Evolutionary conservation across 2,329 filamentous ascomycete species (phyloP), one percentile per base, ranked within the genome.

Genomic region (Paraconiothyrium sp.): DNA sequence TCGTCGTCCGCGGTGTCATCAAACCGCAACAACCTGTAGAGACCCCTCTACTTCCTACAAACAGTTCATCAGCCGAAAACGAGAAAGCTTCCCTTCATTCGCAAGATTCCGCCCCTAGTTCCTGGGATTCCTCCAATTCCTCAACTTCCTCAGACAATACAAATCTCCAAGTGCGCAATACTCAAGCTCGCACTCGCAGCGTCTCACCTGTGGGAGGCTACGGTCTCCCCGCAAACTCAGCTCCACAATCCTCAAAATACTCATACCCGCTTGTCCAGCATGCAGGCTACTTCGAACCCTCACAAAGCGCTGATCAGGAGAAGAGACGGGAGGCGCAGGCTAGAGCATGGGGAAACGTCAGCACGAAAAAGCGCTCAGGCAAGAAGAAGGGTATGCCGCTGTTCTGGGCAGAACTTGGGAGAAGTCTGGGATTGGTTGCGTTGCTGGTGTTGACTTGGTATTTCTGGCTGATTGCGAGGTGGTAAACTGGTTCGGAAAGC

Each of bases 401-500:
- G 4, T 84, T 91, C 6, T 74, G 81, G 35, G 81, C 83, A 30
- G 90, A 94, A 75, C 78, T 93, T 41, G 84, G 83, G 78, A 84
- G 82, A 9, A 89, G 86, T 48, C 70, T 89, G 20, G 88, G 86
- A 80, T 82, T 86, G 51, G 88, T 93, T 3, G 83, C 83, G 6
- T 87, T 86, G 83, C 85, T 91, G 76, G 88, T 87, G 22, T 76
- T 89, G 48, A 66, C 81, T 14, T 88, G 89, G 75, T 95, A 91
- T 83, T 82, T 83, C 34, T 92, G 88, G 79, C 79, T 94, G 68
- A 83, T 89, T 59, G 88, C 85, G 79, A 84, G 84, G 71, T 89
- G 89, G 65, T 92, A 65, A 41, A 22, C 16, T 22, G 14, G 16
- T 13, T 13, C 10, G 16, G 5, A 39, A 32, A 39, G 39, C 14